Evolutionary conservation across 1,284 basidiomycete species (phyloP), one percentile per base, ranked within the genome.

Genomic region (Rhodotorula sp.): DNA sequence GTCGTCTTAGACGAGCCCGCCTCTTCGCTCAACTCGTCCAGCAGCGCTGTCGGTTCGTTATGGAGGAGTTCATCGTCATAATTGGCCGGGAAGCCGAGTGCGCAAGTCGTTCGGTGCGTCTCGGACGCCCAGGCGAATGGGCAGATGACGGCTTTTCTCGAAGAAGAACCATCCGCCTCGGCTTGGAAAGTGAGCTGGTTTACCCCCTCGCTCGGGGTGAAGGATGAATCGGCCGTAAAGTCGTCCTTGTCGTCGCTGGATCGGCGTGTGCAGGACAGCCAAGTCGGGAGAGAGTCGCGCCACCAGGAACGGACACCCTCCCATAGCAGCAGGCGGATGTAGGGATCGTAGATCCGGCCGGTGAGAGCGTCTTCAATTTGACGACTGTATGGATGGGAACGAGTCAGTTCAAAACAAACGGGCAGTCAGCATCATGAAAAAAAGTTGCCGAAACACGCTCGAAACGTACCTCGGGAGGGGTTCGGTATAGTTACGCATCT

Each of bases 251-350:
- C 26, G 26, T n/a, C 10, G 26, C 15, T 23, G 38, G 66, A 34
- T 43, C 10, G 10, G 21, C 60, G 8, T 0, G 75, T 70, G 68
- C 81, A 81, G n/a, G 52, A 23, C 28, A 79, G 56, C 80, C 80
- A 81, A 23, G 66, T 59, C 2, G 58, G 66, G 26, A 78, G 72
- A 55, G 60, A 71, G 72, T 64, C 61, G 70, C 48, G 77, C 80
- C 60, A 82, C 76, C 61, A 79, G 28, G 56, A n/a, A 1, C 77
- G 72, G 34, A 79, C 75, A 62, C 81, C 81, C 70, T 82, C 81
- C 66, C 76, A 78, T 34, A 82, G 69, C 23, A 82, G 77, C 67
- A 79, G 80, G 50, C 81, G 78, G 47, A 82, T 75, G 71, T 80
- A 80, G 23, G 80, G 76, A 65, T 82, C 81, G 64, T 79, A 81